Evolutionary conservation across 1,284 basidiomycete genomes (phyloP), one percentile per base, ranked within the genome.

Genomic region (Ustilago lituana): DNA sequence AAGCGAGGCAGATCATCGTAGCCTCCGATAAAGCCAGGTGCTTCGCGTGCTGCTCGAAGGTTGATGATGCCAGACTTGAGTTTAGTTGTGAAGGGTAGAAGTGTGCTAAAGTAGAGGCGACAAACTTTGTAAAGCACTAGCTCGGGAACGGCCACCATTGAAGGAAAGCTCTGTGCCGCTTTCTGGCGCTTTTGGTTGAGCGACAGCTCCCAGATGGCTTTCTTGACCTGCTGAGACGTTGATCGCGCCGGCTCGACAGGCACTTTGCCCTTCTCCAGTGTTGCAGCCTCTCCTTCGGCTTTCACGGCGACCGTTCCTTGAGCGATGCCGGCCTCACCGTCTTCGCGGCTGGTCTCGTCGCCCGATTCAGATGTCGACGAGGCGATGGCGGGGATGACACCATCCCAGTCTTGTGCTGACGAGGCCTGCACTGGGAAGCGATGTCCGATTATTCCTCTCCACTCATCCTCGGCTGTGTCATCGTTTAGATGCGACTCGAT

Each of bases 51-150:
- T 1, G 58, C 58, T 2, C 68, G 62, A 23, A 71, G 59, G 40
- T 71, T 71, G 63, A 62, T 35, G 48, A 71, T 66, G 51, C 68
- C 68, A 2, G 68, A 71, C 45, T 71, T 71, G 59, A 66, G 39
- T 19, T 56, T 55, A 31, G 59, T 66, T 31, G 68, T 62, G 37
- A 71, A 71, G 8, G 68, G 68, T 32, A 71, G 41, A 10, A 71
- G 37, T n/a, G 64, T 53, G 52, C 68, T 71, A 24, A 66, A 71
- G 52, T 71, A 71, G 51, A 71, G 62, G 12, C 68, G 58, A 41
- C 68, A 71, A 12, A 66, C 68, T 35, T 66, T 66, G 68, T 71
- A 71, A 29, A 71, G 56, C 24, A 66, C 63, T 20, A 71, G 51
- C 40, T 71, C 68, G 32, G 63, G 68, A 6, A 71, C 68, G 5